phyloP scores from a whole-genome alignment of 2,329 filamentous ascomycete genomes.

The Tolypocladium tundrense region DNA sequence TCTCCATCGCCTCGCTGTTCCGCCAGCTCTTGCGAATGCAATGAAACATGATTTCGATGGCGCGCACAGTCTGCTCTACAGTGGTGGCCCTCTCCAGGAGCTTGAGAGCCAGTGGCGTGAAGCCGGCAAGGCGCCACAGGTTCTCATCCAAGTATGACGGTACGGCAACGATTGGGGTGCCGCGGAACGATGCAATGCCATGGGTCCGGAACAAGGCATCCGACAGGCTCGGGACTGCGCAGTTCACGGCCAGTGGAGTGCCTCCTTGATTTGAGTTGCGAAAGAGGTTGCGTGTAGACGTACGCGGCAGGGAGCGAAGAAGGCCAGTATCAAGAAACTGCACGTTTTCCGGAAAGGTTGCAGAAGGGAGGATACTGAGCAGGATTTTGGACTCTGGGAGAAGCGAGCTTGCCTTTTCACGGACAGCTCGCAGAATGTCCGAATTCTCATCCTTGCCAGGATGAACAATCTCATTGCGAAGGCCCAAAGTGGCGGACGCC shows the following conservation, averaged over 20 bases:
- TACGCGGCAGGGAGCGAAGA: constrained; percentile 64
- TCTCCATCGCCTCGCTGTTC: constrained; percentile 97
- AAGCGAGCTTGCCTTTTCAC: constrained; percentile 71
- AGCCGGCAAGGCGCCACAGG: constrained; percentile 87
- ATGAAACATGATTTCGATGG: constrained; percentile 75
- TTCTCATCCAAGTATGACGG: constrained; percentile 86
- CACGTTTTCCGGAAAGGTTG: constrained; percentile 73
- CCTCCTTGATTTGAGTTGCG: constrained; percentile 35
- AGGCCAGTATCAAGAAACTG: constrained; percentile 68
- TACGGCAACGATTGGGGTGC: constrained; percentile 69
- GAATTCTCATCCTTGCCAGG: constrained; percentile 84
- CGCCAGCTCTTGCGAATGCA: constrained; percentile 88
- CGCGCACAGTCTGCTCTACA: constrained; percentile 59
- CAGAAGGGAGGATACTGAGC: constrained; percentile 71
- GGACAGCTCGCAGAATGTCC: constrained; percentile 81
- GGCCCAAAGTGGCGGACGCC: constrained; percentile 79
- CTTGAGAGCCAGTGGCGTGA: constrained; percentile 74
- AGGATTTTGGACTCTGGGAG: constrained; percentile 74
- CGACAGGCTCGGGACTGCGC: constrained; percentile 75
- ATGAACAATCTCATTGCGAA: constrained; percentile 84
- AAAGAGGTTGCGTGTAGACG: constrained; percentile 52
- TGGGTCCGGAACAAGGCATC: constrained; percentile 75
- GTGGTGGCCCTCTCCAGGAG: constrained; percentile 68
- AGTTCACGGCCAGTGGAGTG: constrained; percentile 77
- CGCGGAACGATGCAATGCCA: constrained; percentile 73